Percentiles rank a stretch among this genome's conserved stretches.
Conservation (phyloP, 2,329 filamentous ascomycete genomes). For the Cryoendolithus antarcticus region DNA sequence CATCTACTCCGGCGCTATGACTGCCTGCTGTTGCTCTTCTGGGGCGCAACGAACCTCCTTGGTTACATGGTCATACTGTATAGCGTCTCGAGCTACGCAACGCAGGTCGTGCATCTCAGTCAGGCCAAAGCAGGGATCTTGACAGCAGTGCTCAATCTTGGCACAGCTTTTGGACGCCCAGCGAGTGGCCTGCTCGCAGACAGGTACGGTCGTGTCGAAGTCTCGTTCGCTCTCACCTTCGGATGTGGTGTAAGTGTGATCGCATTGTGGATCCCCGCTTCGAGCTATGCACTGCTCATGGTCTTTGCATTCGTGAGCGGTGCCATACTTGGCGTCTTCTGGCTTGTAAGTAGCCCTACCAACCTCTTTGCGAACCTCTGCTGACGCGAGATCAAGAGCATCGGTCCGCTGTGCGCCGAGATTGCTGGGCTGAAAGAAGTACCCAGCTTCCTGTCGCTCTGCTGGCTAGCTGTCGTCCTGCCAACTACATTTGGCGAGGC, state of each 20-base stretch:
- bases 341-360: conserved; percentile 26
- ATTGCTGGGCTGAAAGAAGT: conserved; percentile 29
- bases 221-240: conserved; percentile 29
- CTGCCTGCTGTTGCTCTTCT: conserved; percentile 26
- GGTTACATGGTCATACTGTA: conserved; percentile 38
- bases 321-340: conserved; percentile 36
- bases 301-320: conserved; percentile 34
- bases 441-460: conserved; percentile 28
- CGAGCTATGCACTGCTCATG: conserved; percentile 29
- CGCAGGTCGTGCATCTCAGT: conserved; percentile 28
- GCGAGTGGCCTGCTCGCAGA: conserved; percentile 35
- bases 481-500: conserved; percentile 3
- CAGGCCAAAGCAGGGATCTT: conserved; percentile 28
- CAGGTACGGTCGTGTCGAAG: conserved; percentile 30
- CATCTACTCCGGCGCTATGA: conserved; percentile 21
- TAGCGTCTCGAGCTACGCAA: conserved; percentile 35
- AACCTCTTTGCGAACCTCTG: not conserved
- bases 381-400: conserved; percentile 16
- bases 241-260: conserved; percentile 28
- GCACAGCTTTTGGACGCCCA: conserved; percentile 36
- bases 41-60: conserved; percentile 34
- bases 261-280: conserved; percentile 36
- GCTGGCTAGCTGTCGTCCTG: conserved; percentile 22
- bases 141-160: conserved; percentile 35
- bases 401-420: conserved; percentile 29